Base-by-base conservation (phyloP, 768 basidiomycete genomes). In the Leccinum subtestaceum region DNA sequence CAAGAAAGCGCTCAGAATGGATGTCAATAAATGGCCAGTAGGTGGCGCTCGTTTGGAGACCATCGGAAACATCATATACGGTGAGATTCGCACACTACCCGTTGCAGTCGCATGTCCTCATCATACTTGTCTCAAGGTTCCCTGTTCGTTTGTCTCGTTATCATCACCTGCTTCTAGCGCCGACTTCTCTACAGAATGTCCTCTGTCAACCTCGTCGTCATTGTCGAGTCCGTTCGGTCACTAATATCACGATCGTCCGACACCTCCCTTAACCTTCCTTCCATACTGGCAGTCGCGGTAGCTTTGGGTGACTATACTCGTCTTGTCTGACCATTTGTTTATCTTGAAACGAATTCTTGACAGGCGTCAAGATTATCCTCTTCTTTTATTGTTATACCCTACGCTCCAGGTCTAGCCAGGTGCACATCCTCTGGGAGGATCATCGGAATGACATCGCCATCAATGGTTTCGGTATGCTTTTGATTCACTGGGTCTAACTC, bases 361-460 rank as follows among this genome's bases (percentile, higher is more conserved):
- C 46, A 94, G 92, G 81, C 52, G 85, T 91, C 62, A 99, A 99
- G 74, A 80, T 93, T 49, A 46, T 87, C 0, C 82, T 99, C 46
- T 98, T 98, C 76, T 36, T 94, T 5, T 97, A 94, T 74, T 95
- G 95, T 72, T 84, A 77, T 66, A 81, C 91, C 3, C 80, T 96
- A 48, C 85, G 92, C 31, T 81, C 80, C 32, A 84, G 83, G 62
- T 94, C 91, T 7, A 95, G 91, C 66, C 97, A 99, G 74, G 96
- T 99, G 2, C 84, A 84, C 49, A 85, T 97, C n/a, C 81, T 97
- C 29, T 98, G 93, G 94, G 92, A 97, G 72, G 96, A 98, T 69
- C 95, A 98, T 63, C 80, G 95, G 64, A 98, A 95, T 67, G 96
- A 96, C 67, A 70, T 94, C 17, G 91, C 85, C 70, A 85, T 93